Conservation (phyloP, 768 basidiomycete genomes). For the Royoungia palumana region DNA sequence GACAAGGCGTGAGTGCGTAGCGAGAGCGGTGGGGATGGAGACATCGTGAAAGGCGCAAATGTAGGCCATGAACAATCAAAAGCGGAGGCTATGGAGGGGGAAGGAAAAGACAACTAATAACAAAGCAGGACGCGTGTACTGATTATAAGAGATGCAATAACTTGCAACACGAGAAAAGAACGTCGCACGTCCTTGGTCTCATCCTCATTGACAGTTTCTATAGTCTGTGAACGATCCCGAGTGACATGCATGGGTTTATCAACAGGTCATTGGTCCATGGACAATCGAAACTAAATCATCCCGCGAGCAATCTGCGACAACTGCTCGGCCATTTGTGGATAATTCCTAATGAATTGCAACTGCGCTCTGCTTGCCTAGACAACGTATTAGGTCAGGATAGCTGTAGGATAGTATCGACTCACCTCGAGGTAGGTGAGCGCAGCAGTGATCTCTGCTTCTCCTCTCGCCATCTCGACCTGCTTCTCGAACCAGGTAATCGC, state of each 20-base stretch:
- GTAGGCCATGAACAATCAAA: background rate
- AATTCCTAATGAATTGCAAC: slow-evolving; percentile 76
- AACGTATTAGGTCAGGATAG: background rate
- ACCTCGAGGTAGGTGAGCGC: slow-evolving; percentile 79
- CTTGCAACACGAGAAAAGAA: background rate
- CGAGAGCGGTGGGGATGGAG: too few species aligned
- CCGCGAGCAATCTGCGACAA: slow-evolving; percentile 46
- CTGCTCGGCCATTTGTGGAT: slow-evolving; percentile 81
- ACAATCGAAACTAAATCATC: slow-evolving; percentile 31
- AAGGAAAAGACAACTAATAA: background rate
- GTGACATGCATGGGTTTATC: slow-evolving; percentile 9
- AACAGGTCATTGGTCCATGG: background rate
- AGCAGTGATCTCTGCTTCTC: slow-evolving; percentile 81
- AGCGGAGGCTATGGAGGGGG: too few species aligned
- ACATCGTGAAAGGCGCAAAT: too few species aligned
- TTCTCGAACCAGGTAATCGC: slow-evolving; percentile 85
- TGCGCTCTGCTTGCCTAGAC: slow-evolving; percentile 79
- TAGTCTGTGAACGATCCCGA: slow-evolving; percentile 9
- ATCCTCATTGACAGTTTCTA: slow-evolving; percentile 11
- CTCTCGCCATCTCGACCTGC: slow-evolving; percentile 83
- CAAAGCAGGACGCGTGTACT: slow-evolving; percentile 2
- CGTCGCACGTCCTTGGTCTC: slow-evolving; percentile 4
- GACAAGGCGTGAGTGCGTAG: background rate
- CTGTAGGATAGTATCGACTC: slow-evolving; percentile 25
- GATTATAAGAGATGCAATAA: slow-evolving; percentile 12